phyloP scores from a whole-genome alignment of 1,139 yeast genomes.

The Suhomyces wounanorum region DNA sequence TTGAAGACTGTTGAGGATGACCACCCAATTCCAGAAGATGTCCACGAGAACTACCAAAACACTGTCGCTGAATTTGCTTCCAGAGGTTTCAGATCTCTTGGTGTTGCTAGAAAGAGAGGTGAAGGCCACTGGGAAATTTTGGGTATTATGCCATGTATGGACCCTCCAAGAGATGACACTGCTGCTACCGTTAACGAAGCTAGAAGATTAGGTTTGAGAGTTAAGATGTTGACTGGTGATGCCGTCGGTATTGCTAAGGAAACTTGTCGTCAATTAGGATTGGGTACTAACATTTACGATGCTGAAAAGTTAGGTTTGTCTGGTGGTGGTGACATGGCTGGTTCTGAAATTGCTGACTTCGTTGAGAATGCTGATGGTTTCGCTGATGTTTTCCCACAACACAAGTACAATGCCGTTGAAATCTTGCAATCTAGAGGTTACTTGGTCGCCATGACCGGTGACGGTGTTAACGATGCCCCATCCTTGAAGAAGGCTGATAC shows the following conservation, averaged over 20 bases:
- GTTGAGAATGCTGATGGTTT: constrained; percentile 97
- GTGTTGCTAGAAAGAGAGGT: constrained; percentile 99
- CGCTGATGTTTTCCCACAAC: constrained; percentile 97
- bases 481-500: constrained; percentile 95
- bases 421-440: constrained; percentile 88
- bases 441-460: constrained; percentile 98
- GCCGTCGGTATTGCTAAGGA: constrained; percentile 99
- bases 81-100: constrained; percentile 98
- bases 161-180: constrained; percentile 98
- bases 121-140: constrained; percentile 98
- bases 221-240: constrained; percentile 98
- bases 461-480: constrained; percentile 97
- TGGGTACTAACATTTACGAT: constrained; percentile 95
- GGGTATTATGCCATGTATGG: constrained; percentile 99
- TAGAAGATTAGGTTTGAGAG: constrained; percentile 89
- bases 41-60: constrained; percentile 93
- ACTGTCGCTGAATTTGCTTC: constrained; percentile 97
- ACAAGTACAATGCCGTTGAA: constrained; percentile 90
- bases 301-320: constrained; percentile 96
- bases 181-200: constrained; percentile 95
- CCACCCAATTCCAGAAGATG: constrained; percentile 94
- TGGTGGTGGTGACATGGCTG: constrained; percentile 96
- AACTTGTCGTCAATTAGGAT: constrained; percentile 96
- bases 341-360: constrained; percentile 93
- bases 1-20: constrained; percentile 95